Percentiles rank a stretch among this genome's conserved stretches.
Conservation (phyloP, 768 basidiomycete genomes). For the Astraeus odoratus region DNA sequence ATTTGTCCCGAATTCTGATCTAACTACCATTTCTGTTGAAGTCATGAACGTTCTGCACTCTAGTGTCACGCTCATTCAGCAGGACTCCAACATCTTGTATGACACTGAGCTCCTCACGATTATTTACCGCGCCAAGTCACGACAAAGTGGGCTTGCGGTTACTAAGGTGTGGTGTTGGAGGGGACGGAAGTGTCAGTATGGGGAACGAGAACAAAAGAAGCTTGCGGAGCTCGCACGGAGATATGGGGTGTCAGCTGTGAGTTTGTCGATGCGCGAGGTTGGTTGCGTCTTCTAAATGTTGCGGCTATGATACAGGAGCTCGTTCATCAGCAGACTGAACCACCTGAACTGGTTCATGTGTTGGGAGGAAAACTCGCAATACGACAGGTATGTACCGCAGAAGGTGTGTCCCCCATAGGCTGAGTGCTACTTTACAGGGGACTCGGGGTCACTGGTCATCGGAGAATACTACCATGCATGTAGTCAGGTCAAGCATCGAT, state of each 20-base stretch:
- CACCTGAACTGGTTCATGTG: slow-evolving; percentile 50
- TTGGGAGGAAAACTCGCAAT: slow-evolving; percentile 69
- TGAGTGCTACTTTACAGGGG: slow-evolving; percentile 38
- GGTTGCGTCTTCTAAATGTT: not conserved
- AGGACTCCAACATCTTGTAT: slow-evolving; percentile 54
- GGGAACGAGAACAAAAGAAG: slow-evolving; percentile 60
- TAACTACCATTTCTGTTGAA: slow-evolving; percentile 66
- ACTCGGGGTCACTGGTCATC: slow-evolving; percentile 65
- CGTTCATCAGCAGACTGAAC: slow-evolving; percentile 58
- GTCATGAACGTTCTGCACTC: slow-evolving; percentile 53
- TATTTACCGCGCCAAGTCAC: slow-evolving; percentile 62
- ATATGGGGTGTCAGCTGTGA: slow-evolving; percentile 60
- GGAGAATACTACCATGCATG: slow-evolving; percentile 81
- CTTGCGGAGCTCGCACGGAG: slow-evolving; percentile 63
- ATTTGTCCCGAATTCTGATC: slow-evolving; percentile 27
- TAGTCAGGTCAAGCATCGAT: slow-evolving; percentile 46
- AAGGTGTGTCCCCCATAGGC: too few species aligned
- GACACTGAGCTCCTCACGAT: slow-evolving; percentile 66
- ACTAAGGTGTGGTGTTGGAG: slow-evolving; percentile 76
- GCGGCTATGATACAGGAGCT: slow-evolving; percentile 18
- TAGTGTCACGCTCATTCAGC: slow-evolving; percentile 39
- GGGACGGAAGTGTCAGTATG: slow-evolving; percentile 46
- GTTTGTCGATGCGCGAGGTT: slow-evolving; percentile 16
- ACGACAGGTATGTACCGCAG: slow-evolving; percentile 48
- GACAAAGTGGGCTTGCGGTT: slow-evolving; percentile 54